Base-by-base conservation (phyloP, 2,329 filamentous ascomycete genomes). In the Diaporthe vexans region DNA sequence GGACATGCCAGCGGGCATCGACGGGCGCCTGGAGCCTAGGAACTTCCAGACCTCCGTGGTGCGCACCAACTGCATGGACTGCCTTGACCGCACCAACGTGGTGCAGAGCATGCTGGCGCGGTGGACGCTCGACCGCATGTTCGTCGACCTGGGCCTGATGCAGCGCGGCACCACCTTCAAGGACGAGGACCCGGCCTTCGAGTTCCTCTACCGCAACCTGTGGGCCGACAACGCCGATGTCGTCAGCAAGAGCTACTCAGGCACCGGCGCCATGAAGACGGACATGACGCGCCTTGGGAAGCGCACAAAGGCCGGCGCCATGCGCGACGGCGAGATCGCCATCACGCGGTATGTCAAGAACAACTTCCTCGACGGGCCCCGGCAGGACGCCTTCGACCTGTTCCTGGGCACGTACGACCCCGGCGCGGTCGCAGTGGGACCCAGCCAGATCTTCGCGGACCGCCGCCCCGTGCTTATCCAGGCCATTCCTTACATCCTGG, bases 201-300 rank as follows among this genome's bases (percentile, higher is more conserved):
- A 98, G 83, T 88, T 93, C 79, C 86, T 98, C 74, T 99, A 98
- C 90, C 94, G 97, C 78, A 98, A 98, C 83, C 88, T 98, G 21
- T 99, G 97, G 97, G 97, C 97, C 40, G 97, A 99, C 84, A 99
- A 99, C 80, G 97, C 97, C 73, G 97, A 99, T 82, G 93, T 97
- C 33, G 95, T 99, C 46, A 97, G 95, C 24, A 93, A 91, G 78
- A 93, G 95, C 0, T 99, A 99, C 84, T 97, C 97, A 1, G 97
- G 97, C 72, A 99, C 97, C 0, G 97, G 97, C 4, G 97, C 97
- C 69, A 91, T 99, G 86, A 99, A 99, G 89, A 99, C 97, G 0
- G 97, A 99, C 82, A 95, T 98, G 79, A 99, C 97, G 3, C 93
- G 97, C n/a, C 95, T 95, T 1, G 97, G 96, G 67, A 92, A 94